Evolutionary conservation across 1,139 yeast genomes (phyloP), one percentile per base, ranked within the genome.

Genomic region (Saccharomycopsis hybrid): DNA sequence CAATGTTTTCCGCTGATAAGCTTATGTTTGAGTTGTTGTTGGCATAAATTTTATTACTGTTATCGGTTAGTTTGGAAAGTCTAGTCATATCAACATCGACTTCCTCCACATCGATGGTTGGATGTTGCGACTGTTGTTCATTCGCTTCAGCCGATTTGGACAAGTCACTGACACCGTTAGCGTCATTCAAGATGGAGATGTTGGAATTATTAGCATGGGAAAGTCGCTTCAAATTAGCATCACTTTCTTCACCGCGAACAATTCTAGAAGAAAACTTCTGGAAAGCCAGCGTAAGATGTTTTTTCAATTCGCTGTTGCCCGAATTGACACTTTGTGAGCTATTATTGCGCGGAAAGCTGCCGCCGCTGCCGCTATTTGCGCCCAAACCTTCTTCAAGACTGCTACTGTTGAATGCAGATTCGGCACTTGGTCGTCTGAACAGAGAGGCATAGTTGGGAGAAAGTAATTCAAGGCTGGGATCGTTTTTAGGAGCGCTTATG

Each of bases 241-340:
- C 54, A 4, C 30, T 25, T n/a, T 51, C 54, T 33, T 46, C 47
- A 8, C 56, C 56, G 37, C 44, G 50, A 27, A 53, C 54, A 35
- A 53, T 44, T 29, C 56, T 27, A 4, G 48, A 43, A 13, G 51
- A 46, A 35, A 53, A 48, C 28, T 49, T 48, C 18, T 37, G 53
- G 5, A 53, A 28, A 11, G 52, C 56, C 8, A 36, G 13, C 11
- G 56, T 48, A 7, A 53, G 40, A 13, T 37, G 42, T 36, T 53
- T 36, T 27, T 43, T 48, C 5, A 51, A 13, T 18, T 51, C 50
- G 13, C 44, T 44, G 30, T 38, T 49, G 2, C 43, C 42, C n/a
- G 48, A 43, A 36, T 42, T 35, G 7, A 52, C 27, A 25, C 50
- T 49, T 18, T 38, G 44, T 27, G 43, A 11, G 18, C 51, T 48